phyloP scores from a whole-genome alignment of 768 basidiomycete species.

The Leccinum olivaceopallidum region DNA sequence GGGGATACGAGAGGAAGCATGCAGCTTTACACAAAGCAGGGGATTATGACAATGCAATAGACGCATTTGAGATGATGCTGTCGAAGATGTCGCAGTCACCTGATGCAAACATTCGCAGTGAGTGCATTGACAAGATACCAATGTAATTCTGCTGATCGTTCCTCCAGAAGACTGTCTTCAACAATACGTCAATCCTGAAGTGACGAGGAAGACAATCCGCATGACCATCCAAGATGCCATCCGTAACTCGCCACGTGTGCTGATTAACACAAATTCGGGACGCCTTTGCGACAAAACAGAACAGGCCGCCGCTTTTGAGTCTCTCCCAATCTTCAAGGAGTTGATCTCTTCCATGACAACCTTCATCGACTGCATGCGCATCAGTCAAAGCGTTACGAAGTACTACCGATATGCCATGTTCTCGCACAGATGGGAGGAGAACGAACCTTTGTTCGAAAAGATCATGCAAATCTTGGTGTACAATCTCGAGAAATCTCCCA shows the following conservation, averaged over 20 bases:
- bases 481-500: not conserved
- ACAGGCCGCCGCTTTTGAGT: not conserved
- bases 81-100: slow-evolving; percentile 2
- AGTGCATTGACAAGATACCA: not conserved
- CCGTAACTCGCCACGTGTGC: not conserved
- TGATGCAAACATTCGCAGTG: not conserved
- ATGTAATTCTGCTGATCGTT: not conserved
- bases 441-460: not conserved
- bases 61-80: slow-evolving; percentile 6
- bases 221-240: not conserved
- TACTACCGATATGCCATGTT: not conserved
- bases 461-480: not conserved
- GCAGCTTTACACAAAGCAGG: not conserved
- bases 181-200: not conserved
- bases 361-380: not conserved
- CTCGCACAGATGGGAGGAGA: not conserved
- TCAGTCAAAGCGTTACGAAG: not conserved
- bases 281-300: not conserved
- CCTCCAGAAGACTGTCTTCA: too few relatives aligned
- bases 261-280: not conserved
- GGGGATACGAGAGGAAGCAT: slow-evolving; percentile 4
- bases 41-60: not conserved
- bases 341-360: not conserved
- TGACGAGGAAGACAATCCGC: not conserved
- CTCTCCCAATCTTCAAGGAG: not conserved